phyloP scores from a whole-genome alignment of 2,329 filamentous ascomycete genomes.

The Ophiocordyceps polyrhachis-furcata region DNA sequence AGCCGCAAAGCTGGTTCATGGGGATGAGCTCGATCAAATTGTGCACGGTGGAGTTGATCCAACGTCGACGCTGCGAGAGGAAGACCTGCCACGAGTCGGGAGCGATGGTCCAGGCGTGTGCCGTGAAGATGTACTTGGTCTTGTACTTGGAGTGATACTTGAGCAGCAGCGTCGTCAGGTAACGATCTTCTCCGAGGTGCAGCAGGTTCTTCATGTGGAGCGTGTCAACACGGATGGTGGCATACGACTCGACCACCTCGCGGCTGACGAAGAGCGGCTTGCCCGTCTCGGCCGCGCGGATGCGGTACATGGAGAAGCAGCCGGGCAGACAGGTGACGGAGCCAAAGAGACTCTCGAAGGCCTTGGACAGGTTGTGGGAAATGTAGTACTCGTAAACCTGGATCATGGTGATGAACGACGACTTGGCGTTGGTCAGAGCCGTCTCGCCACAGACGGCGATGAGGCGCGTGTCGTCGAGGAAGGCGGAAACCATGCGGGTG shows the following conservation, averaged over 20 bases:
- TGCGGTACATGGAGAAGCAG: slow-evolving; percentile 98
- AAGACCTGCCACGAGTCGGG: slow-evolving; percentile 90
- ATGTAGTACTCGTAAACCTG: slow-evolving; percentile 99
- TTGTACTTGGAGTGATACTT: slow-evolving; percentile 90
- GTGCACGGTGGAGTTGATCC: slow-evolving; percentile 99
- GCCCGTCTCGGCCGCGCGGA: slow-evolving; percentile 81
- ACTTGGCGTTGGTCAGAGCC: slow-evolving; percentile 76
- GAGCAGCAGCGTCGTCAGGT: slow-evolving; percentile 81
- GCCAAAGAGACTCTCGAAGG: slow-evolving; percentile 92
- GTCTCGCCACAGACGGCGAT: slow-evolving; percentile 94
- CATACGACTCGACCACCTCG: slow-evolving; percentile 74
- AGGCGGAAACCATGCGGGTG: slow-evolving; percentile 79
- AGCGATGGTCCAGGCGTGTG: slow-evolving; percentile 92
- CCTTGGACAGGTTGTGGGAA: slow-evolving; percentile 90
- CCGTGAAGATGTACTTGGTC: slow-evolving; percentile 88
- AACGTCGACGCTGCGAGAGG: slow-evolving; percentile 92
- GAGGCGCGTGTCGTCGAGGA: slow-evolving; percentile 80
- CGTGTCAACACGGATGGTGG: slow-evolving; percentile 89
- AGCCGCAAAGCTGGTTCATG: slow-evolving; percentile 84
- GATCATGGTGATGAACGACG: slow-evolving; percentile 94
- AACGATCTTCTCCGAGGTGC: slow-evolving; percentile 94
- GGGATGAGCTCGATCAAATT: slow-evolving; percentile 93
- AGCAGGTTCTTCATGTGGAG: slow-evolving; percentile 98
- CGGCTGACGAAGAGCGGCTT: slow-evolving; percentile 93
- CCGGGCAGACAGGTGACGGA: slow-evolving; percentile 94